These are phyloP conservation scores for Blastocystis sp. DNA, from an alignment of 352 stramenopile species.

Conservation along the genomic window DNA sequence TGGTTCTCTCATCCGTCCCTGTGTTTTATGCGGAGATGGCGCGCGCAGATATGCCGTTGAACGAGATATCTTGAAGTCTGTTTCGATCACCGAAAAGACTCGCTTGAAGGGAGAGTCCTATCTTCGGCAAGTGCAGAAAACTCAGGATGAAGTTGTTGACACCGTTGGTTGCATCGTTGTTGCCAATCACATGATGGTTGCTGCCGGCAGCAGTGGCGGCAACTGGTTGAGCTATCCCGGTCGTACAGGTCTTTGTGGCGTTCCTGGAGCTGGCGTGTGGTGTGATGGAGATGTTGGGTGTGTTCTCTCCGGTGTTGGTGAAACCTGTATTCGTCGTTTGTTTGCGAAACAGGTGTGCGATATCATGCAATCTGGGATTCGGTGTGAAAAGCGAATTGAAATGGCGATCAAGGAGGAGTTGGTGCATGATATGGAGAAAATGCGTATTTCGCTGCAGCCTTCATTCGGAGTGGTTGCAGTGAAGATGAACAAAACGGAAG, in stretches of 20 bases:
- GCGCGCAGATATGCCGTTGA: neutral
- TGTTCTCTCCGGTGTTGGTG: conserved; percentile 23
- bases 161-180: conserved; percentile 34
- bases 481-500: neutral
- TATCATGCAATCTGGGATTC: neutral
- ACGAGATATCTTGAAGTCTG: neutral
- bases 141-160: conserved; percentile 7
- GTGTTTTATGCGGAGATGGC: neutral
- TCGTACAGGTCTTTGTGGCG: neutral
- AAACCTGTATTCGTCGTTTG: conserved; percentile 16
- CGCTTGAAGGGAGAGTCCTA: neutral
- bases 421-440: neutral
- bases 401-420: neutral
- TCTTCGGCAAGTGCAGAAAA: neutral
- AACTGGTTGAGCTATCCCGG: conserved; percentile 4
- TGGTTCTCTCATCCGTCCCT: conserved; percentile 8
- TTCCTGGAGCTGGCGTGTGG: conserved; percentile 41
- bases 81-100: neutral
- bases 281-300: neutral
- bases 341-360: neutral
- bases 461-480: neutral
- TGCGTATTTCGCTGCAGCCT: neutral
- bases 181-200: neutral
- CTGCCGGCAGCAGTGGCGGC: conserved; percentile 26
- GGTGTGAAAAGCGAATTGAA: neutral